Conservation (phyloP, 768 basidiomycete genomes). For the Suillus clintonianus region DNA sequence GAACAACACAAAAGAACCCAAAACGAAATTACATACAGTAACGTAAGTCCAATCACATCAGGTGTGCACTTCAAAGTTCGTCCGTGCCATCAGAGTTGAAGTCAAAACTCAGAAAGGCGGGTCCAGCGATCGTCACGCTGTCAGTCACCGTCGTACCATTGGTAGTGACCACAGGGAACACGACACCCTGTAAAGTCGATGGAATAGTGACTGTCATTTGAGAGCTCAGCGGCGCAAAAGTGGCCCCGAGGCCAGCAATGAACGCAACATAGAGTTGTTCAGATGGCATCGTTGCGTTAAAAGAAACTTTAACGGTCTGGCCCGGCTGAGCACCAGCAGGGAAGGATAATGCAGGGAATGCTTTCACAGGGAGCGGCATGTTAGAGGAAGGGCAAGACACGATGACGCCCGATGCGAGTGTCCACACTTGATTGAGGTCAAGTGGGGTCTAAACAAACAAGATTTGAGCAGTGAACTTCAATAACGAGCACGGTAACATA, state of each 20-base stretch:
- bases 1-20: not conserved
- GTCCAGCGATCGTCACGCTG: constrained; percentile 43
- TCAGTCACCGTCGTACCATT: constrained; percentile 34
- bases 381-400: constrained; percentile 49
- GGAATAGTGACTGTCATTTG: constrained; percentile 25
- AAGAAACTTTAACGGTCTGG: constrained; percentile 27
- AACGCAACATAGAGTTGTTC: constrained; percentile 36
- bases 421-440: constrained; percentile 46
- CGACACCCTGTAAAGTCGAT: constrained; percentile 27
- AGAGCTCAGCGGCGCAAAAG: constrained; percentile 30
- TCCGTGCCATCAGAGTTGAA: constrained; percentile 21
- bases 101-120: constrained; percentile 29
- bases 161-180: constrained; percentile 39
- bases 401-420: constrained; percentile 48
- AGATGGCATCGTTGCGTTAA: constrained; percentile 16
- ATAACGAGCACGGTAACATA: constrained; percentile 5
- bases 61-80: not conserved
- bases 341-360: constrained; percentile 46
- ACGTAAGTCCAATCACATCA: not conserved
- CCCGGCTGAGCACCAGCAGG: constrained; percentile 34
- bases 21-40: not conserved
- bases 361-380: constrained; percentile 48
- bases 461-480: not conserved
- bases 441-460: constrained; percentile 34
- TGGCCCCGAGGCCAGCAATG: constrained; percentile 34